Evolutionary conservation across 2,329 filamentous ascomycete genomes (phyloP).

Genomic region (Pseudodiploospora longispora): DNA sequence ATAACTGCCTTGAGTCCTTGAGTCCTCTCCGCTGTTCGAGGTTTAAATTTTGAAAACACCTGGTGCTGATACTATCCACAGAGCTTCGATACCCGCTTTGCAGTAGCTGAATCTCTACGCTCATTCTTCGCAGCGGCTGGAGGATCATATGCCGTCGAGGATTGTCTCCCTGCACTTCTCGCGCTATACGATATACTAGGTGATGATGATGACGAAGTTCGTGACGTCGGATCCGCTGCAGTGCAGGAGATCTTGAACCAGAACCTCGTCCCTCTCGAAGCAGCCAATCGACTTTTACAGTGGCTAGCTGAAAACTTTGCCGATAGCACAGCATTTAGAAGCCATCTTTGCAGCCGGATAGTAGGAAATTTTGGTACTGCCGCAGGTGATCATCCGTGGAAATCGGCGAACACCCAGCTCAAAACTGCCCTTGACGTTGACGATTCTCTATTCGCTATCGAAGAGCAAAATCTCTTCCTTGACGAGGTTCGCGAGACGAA

Average conservation of each 20-base stretch:
- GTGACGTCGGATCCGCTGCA: conserved; percentile 52
- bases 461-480: conserved; percentile 91
- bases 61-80: conserved; percentile 16
- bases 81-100: conserved; percentile 58
- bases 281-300: conserved; percentile 35
- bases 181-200: conserved; percentile 69
- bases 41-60: neutral
- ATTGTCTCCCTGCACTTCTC: conserved; percentile 50
- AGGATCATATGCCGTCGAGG: conserved; percentile 16
- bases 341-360: conserved; percentile 35
- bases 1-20: neutral
- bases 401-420: conserved; percentile 32
- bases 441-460: conserved; percentile 70
- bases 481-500: conserved; percentile 70
- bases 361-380: conserved; percentile 13
- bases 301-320: conserved; percentile 33
- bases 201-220: conserved; percentile 88
- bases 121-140: conserved; percentile 35
- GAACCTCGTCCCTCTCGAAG: conserved; percentile 39
- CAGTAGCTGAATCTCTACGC: conserved; percentile 47
- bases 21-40: too few species aligned
- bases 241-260: conserved; percentile 37
- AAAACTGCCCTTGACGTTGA: conserved; percentile 43
- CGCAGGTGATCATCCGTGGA: conserved; percentile 11
- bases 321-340: conserved; percentile 27